These are phyloP conservation scores for Diutina catenulata DNA, from an alignment of 1,139 yeast species.

Conservation along the genomic window DNA sequence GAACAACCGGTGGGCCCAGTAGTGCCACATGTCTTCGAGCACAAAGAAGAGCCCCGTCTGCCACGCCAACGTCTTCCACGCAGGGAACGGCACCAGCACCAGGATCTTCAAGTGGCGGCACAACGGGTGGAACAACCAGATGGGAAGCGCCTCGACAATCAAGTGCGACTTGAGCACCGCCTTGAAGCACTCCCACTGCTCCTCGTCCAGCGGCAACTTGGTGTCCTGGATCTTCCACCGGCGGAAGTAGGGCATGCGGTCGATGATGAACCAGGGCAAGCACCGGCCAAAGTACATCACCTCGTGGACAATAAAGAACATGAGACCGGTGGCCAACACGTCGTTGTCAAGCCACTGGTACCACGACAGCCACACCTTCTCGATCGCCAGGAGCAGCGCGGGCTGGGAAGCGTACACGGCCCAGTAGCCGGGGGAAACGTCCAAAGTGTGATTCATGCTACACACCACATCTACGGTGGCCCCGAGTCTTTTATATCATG, in stretches of 20 bases:
- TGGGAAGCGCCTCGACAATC: slow-evolving; percentile 87
- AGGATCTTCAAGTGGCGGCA: slow-evolving; percentile 68
- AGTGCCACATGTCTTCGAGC: slow-evolving; percentile 91
- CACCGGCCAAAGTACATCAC: slow-evolving; percentile 75
- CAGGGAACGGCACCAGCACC: slow-evolving; percentile 76
- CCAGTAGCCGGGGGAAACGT: background rate
- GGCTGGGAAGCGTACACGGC: background rate
- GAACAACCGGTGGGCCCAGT: slow-evolving; percentile 82
- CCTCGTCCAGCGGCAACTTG: slow-evolving; percentile 63
- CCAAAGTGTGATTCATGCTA: background rate
- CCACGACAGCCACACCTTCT: slow-evolving; percentile 69
- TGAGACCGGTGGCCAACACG: slow-evolving; percentile 69
- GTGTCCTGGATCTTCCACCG: slow-evolving; percentile 74
- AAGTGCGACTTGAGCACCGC: slow-evolving; percentile 76
- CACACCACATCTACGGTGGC: background rate
- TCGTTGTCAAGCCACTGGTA: slow-evolving; percentile 67
- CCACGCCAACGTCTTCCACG: slow-evolving; percentile 36
- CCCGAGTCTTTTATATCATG: background rate
- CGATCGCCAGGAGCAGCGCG: slow-evolving; percentile 24
- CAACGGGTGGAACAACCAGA: slow-evolving; percentile 91
- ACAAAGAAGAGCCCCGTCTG: slow-evolving; percentile 72
- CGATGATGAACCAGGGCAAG: slow-evolving; percentile 75
- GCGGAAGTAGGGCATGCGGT: slow-evolving; percentile 62
- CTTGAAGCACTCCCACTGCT: slow-evolving; percentile 87
- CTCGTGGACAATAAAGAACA: slow-evolving; percentile 68